phyloP scores from a whole-genome alignment of 2,329 filamentous ascomycete genomes.

The Sporothrix luriei region DNA sequence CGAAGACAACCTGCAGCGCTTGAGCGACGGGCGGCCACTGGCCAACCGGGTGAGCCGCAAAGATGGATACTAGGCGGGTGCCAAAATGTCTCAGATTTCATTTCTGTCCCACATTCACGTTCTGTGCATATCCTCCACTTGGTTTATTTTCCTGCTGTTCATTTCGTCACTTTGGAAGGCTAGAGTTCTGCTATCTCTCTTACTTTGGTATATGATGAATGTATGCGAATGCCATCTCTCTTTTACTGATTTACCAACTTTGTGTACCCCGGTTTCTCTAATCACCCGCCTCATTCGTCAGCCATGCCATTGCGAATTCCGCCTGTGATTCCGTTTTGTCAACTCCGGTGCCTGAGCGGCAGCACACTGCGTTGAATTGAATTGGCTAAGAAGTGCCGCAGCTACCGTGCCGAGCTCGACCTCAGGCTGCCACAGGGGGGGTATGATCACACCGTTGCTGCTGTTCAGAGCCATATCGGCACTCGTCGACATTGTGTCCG shows the following conservation, averaged over 20 bases:
- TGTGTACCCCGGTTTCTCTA: neutral
- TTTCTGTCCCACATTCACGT: neutral
- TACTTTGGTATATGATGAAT: neutral
- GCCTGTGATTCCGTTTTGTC: neutral
- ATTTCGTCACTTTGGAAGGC: neutral
- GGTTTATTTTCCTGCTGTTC: neutral
- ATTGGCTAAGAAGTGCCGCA: slow-evolving; percentile 20
- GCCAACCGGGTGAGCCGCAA: slow-evolving; percentile 36
- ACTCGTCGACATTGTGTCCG: slow-evolving; percentile 37
- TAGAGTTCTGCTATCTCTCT: neutral
- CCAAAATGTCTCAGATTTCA: neutral
- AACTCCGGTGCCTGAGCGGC: neutral
- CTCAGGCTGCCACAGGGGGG: slow-evolving; percentile 26
- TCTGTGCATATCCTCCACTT: neutral
- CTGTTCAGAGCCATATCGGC: neutral
- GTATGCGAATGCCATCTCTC: neutral
- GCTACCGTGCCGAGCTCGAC: slow-evolving; percentile 26
- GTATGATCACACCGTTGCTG: neutral
- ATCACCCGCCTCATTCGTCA: neutral
- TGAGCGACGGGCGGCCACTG: slow-evolving; percentile 34
- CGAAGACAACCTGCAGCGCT: slow-evolving; percentile 45
- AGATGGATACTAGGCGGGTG: slow-evolving; percentile 34
- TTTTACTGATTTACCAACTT: neutral
- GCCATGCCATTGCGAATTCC: neutral
- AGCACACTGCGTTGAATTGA: slow-evolving; percentile 17